Evolutionary conservation across 1,284 basidiomycete species (phyloP).

Genomic region (Ganoderma sinense): DNA sequence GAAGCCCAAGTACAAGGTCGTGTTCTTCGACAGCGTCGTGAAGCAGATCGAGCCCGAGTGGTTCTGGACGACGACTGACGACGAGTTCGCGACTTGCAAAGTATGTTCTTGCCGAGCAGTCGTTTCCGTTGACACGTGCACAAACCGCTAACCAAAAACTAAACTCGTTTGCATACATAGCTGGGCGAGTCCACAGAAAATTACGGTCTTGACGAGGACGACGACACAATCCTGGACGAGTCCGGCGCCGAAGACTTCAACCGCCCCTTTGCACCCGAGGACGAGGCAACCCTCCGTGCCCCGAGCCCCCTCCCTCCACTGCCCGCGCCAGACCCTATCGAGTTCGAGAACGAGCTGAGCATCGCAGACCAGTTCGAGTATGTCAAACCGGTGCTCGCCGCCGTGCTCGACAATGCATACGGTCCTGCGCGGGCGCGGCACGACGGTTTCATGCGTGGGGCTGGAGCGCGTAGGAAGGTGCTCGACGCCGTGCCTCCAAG

Average conservation of each 20-base stretch:
- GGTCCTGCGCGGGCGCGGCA: conserved; percentile 57
- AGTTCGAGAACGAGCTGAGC: conserved; percentile 52
- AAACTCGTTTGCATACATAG: conserved; percentile 40
- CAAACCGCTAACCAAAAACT: neutral
- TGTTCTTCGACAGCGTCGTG: conserved; percentile 60
- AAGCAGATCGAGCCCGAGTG: conserved; percentile 51
- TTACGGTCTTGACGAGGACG: conserved; percentile 51
- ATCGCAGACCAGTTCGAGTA: conserved; percentile 70
- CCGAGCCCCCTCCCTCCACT: conserved; percentile 49
- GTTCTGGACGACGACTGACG: conserved; percentile 65
- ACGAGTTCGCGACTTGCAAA: conserved; percentile 64
- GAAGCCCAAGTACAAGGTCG: conserved; percentile 54
- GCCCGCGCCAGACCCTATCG: conserved; percentile 42
- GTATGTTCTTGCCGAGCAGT: conserved; percentile 43
- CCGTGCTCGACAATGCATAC: conserved; percentile 64
- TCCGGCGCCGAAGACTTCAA: conserved; percentile 28
- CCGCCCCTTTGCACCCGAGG: conserved; percentile 23
- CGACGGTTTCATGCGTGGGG: conserved; percentile 64
- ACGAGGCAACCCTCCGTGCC: conserved; percentile 30
- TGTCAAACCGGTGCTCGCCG: conserved; percentile 65
- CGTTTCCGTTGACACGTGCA: neutral
- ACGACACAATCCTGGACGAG: conserved; percentile 40
- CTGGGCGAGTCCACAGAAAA: conserved; percentile 63
- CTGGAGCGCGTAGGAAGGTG: conserved; percentile 51
- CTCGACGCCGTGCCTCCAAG: conserved; percentile 55